These are phyloP conservation scores for Colletotrichum cereale DNA, from an alignment of 2,329 filamentous ascomycete genomes.

Conservation along the genomic window DNA sequence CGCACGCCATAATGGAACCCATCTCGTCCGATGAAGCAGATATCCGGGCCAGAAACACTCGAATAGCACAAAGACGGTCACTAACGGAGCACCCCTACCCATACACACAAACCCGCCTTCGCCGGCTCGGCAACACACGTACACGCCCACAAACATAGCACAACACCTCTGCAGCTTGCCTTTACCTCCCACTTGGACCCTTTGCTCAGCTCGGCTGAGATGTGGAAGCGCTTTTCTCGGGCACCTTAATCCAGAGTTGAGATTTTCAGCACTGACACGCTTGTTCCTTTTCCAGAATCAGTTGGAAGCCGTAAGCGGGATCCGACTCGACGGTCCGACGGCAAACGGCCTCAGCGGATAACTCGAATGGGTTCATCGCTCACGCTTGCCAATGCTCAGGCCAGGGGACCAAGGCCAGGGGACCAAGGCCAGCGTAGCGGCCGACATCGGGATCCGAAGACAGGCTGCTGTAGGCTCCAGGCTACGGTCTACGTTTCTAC, in stretches of 20 bases:
- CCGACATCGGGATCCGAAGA: background rate
- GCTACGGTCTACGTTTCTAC: slow-evolving; percentile 18
- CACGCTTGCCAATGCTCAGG: background rate
- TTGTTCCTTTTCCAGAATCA: slow-evolving; percentile 33
- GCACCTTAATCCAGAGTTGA: slow-evolving; percentile 7
- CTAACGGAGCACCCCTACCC: too few relatives aligned
- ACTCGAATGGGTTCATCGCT: background rate
- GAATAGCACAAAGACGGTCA: slow-evolving; percentile 11
- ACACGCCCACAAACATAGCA: background rate
- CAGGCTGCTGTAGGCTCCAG: slow-evolving; percentile 4
- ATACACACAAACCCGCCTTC: too few relatives aligned
- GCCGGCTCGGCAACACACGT: too few relatives aligned
- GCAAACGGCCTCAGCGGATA: slow-evolving; percentile 13
- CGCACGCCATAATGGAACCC: background rate
- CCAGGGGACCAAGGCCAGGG: slow-evolving; percentile 5
- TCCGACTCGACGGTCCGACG: slow-evolving; percentile 26
- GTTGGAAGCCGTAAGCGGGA: slow-evolving; percentile 23
- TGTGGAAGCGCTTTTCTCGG: slow-evolving; percentile 4
- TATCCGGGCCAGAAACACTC: slow-evolving; percentile 8
- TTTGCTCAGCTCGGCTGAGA: slow-evolving; percentile 7
- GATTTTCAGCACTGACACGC: slow-evolving; percentile 12
- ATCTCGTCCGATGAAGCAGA: slow-evolving; percentile 26
- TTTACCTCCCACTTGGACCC: slow-evolving; percentile 19
- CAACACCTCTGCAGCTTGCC: background rate
- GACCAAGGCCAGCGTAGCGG: background rate